Base-by-base conservation (phyloP, 805 yeast species). In the Cephaloascus albidus region DNA sequence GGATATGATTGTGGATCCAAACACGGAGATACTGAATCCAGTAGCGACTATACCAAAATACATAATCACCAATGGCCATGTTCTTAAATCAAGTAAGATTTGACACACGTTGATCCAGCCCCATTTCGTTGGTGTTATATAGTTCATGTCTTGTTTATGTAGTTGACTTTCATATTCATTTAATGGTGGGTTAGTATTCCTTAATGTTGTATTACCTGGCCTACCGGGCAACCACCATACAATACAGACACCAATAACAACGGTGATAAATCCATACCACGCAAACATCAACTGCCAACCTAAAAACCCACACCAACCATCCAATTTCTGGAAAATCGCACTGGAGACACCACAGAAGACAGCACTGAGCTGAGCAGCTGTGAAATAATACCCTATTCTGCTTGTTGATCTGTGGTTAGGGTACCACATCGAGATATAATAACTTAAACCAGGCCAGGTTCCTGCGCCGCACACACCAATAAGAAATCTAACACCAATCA, bases 1-100 rank as follows among this genome's bases (percentile, higher is more conserved):
- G 37, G 68, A 58, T 49, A 86, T 81, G 47, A 86, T 74, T 6
- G 90, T 78, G 3, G 95, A 80, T 3, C 89, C 95, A 58, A 82
- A 86, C 17, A 81, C 89, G 23, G 88, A 87, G 36, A 86, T 63
- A 26, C 95, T 95, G 51, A 72, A 80, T 1, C 96, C 96, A n/a
- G 86, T 77, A 36, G 95, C 96, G 18, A 86, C 95, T 17, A 84
- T 95, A 17, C 95, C 96, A 55, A 86, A 87, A 60, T 86, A 86
- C 95, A 86, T 86, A 61, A 86, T 66, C 35, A 85, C 65, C 43
- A 87, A 58, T 1, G 95, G 93, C 89, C 89, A 85, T 33, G 81
- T 66, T 46, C 93, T 68, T 35, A 70, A 51, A 54, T 87, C 95
- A 27, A 65, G 49, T 17, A 84, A 46, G 33, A 86, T 72, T 0